Conservation (phyloP, 148 eudicot genomes). For the Spergularia bocconei region DNA sequence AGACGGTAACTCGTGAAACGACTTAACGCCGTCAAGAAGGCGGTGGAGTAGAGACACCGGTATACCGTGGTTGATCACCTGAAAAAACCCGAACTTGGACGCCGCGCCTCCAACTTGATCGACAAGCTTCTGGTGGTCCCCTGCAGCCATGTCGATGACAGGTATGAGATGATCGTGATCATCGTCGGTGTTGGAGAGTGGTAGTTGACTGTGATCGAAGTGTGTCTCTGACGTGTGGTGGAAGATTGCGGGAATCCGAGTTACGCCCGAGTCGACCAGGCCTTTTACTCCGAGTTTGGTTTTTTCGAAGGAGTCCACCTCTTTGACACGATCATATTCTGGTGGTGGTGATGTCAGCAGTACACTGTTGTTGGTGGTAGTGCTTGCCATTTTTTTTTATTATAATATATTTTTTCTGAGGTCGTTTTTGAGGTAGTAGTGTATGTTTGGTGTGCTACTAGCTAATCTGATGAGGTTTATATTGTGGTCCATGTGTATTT, state of each 20-base stretch:
- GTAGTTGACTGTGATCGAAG: background rate
- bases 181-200: background rate
- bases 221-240: constrained; percentile 21
- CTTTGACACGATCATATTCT: constrained; percentile 35
- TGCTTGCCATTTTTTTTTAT: too few relatives aligned
- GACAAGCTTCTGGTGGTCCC: constrained; percentile 21
- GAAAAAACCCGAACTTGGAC: constrained; percentile 57
- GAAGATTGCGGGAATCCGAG: constrained; percentile 51
- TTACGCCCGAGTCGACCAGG: constrained; percentile 53
- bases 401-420: too few relatives aligned
- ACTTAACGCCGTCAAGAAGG: constrained; percentile 28
- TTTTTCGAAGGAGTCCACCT: constrained; percentile 47
- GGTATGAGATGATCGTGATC: constrained; percentile 31
- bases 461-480: too few relatives aligned
- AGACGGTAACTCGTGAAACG: constrained; percentile 37
- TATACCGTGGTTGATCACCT: constrained; percentile 51
- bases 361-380: too few relatives aligned
- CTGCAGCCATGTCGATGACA: constrained; percentile 46
- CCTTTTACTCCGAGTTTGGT: constrained; percentile 72
- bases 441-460: too few relatives aligned
- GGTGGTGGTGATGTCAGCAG: background rate
- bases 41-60: constrained; percentile 15
- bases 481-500: too few relatives aligned
- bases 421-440: too few relatives aligned
- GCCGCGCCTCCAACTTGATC: constrained; percentile 41